These are phyloP conservation scores for Colletotrichum lindemuthianum DNA, from an alignment of 2,329 filamentous ascomycete genomes.

Conservation along the genomic window DNA sequence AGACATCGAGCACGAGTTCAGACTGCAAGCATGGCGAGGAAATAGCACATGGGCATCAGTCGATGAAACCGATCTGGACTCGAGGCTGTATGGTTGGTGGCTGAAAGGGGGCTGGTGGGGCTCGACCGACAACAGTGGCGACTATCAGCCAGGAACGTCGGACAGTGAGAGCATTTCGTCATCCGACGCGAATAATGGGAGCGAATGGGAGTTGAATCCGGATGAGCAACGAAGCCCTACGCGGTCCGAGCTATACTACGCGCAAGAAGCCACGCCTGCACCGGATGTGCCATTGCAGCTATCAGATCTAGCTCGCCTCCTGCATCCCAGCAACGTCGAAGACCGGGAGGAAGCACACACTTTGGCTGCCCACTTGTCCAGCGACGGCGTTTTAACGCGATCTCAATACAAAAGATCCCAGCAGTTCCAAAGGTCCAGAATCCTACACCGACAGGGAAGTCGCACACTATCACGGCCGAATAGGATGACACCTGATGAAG, in stretches of 20 bases:
- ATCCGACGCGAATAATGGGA: conserved; percentile 52
- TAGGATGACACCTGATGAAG: conserved; percentile 66
- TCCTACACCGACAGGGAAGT: conserved; percentile 62
- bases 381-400: conserved; percentile 80
- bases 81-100: conserved; percentile 86
- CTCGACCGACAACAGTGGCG: conserved; percentile 80
- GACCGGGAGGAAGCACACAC: conserved; percentile 84
- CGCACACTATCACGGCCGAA: conserved; percentile 42
- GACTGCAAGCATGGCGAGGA: conserved; percentile 64
- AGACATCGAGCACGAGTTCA: conserved; percentile 84
- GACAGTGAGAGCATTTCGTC: conserved; percentile 78
- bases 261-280: conserved; percentile 67
- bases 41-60: conserved; percentile 47
- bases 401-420: conserved; percentile 77
- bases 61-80: conserved; percentile 75
- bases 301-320: conserved; percentile 77
- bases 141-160: conserved; percentile 70
- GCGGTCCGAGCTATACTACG: conserved; percentile 54
- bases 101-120: conserved; percentile 86
- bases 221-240: conserved; percentile 77
- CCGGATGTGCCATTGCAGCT: conserved; percentile 72
- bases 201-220: conserved; percentile 59
- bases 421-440: conserved; percentile 74
- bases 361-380: conserved; percentile 81
- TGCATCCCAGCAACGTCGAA: conserved; percentile 81